phyloP scores from a whole-genome alignment of 2,329 filamentous ascomycete species.

The Ploettnerulaceae sp. region DNA sequence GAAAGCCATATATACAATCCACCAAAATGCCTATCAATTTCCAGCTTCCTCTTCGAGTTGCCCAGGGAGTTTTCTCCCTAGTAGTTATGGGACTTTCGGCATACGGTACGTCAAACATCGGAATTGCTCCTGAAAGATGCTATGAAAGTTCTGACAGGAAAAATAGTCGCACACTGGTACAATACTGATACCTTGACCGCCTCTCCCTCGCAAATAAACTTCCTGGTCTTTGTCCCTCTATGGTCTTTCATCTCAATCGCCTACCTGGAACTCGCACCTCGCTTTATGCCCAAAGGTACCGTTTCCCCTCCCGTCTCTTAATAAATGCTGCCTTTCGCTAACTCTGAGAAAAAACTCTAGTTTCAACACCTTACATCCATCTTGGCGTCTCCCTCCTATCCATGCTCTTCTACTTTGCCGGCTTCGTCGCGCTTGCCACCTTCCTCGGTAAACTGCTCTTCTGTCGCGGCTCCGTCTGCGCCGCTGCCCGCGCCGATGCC shows the following conservation, averaged over 20 bases:
- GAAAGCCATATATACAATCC: background rate
- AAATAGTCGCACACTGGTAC: conserved; percentile 56
- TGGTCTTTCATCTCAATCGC: conserved; percentile 51
- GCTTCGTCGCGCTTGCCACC: conserved; percentile 53
- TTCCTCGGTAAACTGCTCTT: conserved; percentile 52
- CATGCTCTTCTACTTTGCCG: conserved; percentile 52
- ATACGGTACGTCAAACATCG: conserved; percentile 42
- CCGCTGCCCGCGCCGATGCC: conserved; percentile 49
- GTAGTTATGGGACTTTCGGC: conserved; percentile 45
- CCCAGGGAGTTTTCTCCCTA: conserved; percentile 43
- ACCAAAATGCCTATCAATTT: conserved; percentile 39
- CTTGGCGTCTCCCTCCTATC: conserved; percentile 49
- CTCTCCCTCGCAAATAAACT: conserved; percentile 54
- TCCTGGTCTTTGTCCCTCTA: conserved; percentile 50
- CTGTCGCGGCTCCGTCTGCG: conserved; percentile 54
- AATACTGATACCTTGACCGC: conserved; percentile 48
- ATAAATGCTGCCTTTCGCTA: background rate
- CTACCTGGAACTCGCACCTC: conserved; percentile 48
- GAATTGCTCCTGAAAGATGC: background rate
- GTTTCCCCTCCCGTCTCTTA: background rate
- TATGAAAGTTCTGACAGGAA: conserved; percentile 16
- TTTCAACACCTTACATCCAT: conserved; percentile 45
- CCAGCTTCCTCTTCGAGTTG: conserved; percentile 41
- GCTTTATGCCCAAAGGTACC: conserved; percentile 34
- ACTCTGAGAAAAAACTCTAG: conserved; percentile 24